A percentile compares a stretch with the other conserved stretches of the same genome.
Conservation (phyloP, 768 basidiomycete genomes). For the Obba rivulosa region DNA sequence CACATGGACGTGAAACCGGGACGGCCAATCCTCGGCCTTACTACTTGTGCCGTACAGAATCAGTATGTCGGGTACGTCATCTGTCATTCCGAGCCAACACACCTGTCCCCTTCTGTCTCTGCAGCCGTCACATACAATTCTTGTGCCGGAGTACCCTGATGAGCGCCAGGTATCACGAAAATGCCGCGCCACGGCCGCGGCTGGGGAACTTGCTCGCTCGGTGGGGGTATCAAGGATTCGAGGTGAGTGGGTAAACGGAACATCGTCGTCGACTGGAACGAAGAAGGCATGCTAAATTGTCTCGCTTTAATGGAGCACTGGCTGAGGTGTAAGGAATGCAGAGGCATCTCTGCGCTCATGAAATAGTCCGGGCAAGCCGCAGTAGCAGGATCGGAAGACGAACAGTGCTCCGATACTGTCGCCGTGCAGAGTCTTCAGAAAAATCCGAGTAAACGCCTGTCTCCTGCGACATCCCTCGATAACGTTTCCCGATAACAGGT, state of each 20-base stretch:
- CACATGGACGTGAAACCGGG: slow-evolving; percentile 36
- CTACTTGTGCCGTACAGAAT: slow-evolving; percentile 22
- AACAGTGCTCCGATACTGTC: too few relatives aligned
- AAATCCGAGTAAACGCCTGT: too few relatives aligned
- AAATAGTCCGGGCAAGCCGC: too few relatives aligned
- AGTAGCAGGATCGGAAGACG: too few relatives aligned
- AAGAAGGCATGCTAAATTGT: too few relatives aligned
- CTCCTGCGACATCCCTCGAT: too few relatives aligned
- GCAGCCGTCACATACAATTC: slow-evolving; percentile 57
- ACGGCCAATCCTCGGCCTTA: slow-evolving; percentile 54
- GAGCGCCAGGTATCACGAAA: slow-evolving; percentile 44
- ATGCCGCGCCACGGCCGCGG: slow-evolving; percentile 54
- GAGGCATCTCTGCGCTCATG: too few relatives aligned
- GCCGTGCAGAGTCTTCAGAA: too few relatives aligned
- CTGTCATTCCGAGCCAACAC: slow-evolving; percentile 27
- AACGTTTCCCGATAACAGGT: too few relatives aligned
- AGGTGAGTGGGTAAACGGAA: slow-evolving; percentile 60
- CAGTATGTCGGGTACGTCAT: slow-evolving; percentile 1
- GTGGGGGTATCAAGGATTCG: slow-evolving; percentile 53
- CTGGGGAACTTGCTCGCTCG: slow-evolving; percentile 36
- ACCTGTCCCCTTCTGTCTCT: slow-evolving; percentile 71
- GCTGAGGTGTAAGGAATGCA: too few relatives aligned
- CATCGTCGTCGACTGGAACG: slow-evolving; percentile 9
- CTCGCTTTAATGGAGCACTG: too few relatives aligned
- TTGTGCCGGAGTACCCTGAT: slow-evolving; percentile 37